These are phyloP conservation scores for Globisporangium alternatum DNA, from an alignment of 352 stramenopile species.

Conservation along the genomic window DNA sequence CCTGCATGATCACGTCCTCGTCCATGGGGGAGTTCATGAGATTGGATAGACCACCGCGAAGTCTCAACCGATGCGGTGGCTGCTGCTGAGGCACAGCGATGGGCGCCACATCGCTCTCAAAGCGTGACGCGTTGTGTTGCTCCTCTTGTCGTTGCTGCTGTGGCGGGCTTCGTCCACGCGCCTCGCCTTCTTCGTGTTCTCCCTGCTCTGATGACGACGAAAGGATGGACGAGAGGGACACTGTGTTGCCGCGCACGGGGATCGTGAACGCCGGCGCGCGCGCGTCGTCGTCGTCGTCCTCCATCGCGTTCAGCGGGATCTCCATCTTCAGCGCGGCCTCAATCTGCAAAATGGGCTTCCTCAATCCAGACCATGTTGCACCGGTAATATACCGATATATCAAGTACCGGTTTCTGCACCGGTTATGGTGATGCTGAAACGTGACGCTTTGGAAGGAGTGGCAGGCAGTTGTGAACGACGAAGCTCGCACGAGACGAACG, in stretches of 20 bases:
- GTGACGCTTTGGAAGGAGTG: conserved; percentile 14
- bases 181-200: conserved; percentile 3
- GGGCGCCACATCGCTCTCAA: conserved; percentile 3
- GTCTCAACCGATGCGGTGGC: conserved; percentile 11
- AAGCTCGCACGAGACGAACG: not conserved
- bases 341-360: conserved; percentile 1
- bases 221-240: conserved; percentile 39
- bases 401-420: too few species aligned
- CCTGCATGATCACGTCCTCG: conserved; percentile 27
- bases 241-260: conserved; percentile 28
- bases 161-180: not conserved
- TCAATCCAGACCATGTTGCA: too few species aligned
- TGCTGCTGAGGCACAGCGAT: conserved; percentile 15
- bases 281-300: conserved; percentile 22
- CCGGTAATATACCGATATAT: too few species aligned
- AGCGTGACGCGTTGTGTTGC: not conserved
- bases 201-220: conserved; percentile 35
- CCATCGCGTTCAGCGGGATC: conserved; percentile 48
- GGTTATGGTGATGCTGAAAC: not conserved
- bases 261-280: conserved; percentile 28
- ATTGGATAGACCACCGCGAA: conserved; percentile 34
- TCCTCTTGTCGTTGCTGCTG: not conserved
- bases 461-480: conserved; percentile 14
- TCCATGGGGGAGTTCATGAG: conserved; percentile 67
- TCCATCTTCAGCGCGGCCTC: conserved; percentile 26